These are phyloP conservation scores for Phytophthora quininea DNA, from an alignment of 352 stramenopile species.

Conservation along the genomic window DNA sequence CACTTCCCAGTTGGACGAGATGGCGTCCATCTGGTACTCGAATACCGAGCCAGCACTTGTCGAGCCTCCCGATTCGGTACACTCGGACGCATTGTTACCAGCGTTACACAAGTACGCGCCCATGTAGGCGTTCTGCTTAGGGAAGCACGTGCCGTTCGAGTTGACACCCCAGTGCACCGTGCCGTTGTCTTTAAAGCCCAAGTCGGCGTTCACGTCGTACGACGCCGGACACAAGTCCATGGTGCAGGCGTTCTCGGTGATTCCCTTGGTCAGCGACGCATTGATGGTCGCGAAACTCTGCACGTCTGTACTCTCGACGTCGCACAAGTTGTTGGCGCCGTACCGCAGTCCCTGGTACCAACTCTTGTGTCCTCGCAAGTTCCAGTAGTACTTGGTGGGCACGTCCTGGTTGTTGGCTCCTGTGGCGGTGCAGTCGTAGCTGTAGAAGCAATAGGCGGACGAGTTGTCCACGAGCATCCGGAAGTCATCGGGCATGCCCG, in stretches of 20 bases:
- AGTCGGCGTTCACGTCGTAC: conserved; percentile 66
- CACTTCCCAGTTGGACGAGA: conserved; percentile 89
- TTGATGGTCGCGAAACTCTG: conserved; percentile 57
- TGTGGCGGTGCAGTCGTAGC: conserved; percentile 36
- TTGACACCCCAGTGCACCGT: conserved; percentile 52
- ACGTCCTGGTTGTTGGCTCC: conserved; percentile 60
- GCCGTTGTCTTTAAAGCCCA: conserved; percentile 45
- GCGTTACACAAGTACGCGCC: conserved; percentile 56
- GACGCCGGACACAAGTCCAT: conserved; percentile 53
- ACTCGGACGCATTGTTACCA: conserved; percentile 39
- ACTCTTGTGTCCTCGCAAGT: conserved; percentile 58
- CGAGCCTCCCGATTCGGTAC: conserved; percentile 29
- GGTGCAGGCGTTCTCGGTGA: conserved; percentile 63
- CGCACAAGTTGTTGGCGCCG: conserved; percentile 63
- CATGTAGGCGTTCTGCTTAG: conserved; percentile 55
- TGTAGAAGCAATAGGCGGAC: conserved; percentile 52
- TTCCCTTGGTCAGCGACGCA: conserved; percentile 40
- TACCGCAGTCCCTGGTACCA: conserved; percentile 80
- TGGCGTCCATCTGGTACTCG: conserved; percentile 89
- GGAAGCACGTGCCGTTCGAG: conserved; percentile 52
- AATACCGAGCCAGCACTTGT: conserved; percentile 38
- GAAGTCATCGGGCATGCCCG: conserved; percentile 68
- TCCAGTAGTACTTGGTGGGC: conserved; percentile 47
- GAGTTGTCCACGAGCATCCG: conserved; percentile 39
- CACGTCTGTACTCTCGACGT: conserved; percentile 14